Base-by-base conservation (phyloP, 345 rosid species). In the Excoecaria agallocha region DNA sequence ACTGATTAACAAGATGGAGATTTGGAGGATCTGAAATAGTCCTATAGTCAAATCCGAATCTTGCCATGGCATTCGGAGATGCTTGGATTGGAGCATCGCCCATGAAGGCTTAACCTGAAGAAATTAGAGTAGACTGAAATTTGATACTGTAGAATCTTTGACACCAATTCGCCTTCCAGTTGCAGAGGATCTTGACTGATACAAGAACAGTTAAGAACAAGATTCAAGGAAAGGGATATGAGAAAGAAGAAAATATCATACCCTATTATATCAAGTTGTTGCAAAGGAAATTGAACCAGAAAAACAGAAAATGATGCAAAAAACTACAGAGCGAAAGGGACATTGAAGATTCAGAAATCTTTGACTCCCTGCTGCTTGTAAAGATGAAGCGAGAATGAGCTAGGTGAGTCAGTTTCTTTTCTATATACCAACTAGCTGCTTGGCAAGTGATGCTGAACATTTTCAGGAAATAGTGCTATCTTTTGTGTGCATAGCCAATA, bases 11-110 rank as follows among this genome's bases (percentile, higher is more conserved):
- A 52, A 30, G 52, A 68, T 58, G 3, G 37, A 46, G 70, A 59
- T 68, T 75, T 8, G 55, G 38, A 75, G 48, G 22, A 58, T 59
- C 10, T 17, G 73, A 68, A 41, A 13, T 66, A 5, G 58, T 46
- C 20, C 46, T 48, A 46, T 67, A 65, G 16, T 68, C 73, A 54
- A 60, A 43, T 37, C 66, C 41, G 79, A 60, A 50, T 61, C 54
- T 25, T 19, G 56, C 38, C 68, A 24, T 62, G 55, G 69, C 16
- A 7, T 41, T 58, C 11, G 56, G 70, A 58, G n/a, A 35, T 61
- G 72, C 74, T 64, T 19, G 37, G 56, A 70, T 5, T 51, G 50
- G 35, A 51, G 55, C n/a, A 35, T 70, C 51, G 56, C 56, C 66
- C 77, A 74, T 74, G 25, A 25, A 72, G 38, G 6, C n/a, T 66